These are phyloP conservation scores for Leishmania tropica DNA, from an alignment of 208 protist genomes.

Conservation along the genomic window DNA sequence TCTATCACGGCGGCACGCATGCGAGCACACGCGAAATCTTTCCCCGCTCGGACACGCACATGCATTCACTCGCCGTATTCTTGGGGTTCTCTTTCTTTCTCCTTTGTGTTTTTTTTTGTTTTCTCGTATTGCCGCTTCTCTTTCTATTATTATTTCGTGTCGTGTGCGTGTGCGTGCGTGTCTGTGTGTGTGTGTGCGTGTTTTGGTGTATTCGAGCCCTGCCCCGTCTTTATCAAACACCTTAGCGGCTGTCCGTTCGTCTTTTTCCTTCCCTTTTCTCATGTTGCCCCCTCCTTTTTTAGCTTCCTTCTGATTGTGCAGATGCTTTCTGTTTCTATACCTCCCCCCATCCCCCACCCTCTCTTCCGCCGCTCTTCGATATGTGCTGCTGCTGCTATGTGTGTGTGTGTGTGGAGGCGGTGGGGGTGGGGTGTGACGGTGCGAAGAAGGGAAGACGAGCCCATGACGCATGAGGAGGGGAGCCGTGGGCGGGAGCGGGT, in stretches of 20 bases:
- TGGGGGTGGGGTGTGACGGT: neutral
- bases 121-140: neutral
- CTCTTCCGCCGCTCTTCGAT: neutral
- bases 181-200: neutral
- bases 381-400: neutral
- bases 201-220: neutral
- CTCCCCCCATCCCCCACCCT: neutral
- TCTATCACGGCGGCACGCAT: neutral
- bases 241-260: neutral
- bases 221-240: neutral
- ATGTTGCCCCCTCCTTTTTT: too few species aligned
- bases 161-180: neutral
- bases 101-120: neutral
- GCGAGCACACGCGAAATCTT: neutral
- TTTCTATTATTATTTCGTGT: neutral
- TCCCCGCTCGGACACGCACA: neutral
- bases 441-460: neutral
- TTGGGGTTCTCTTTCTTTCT: neutral
- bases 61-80: neutral
- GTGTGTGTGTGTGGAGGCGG: neutral
- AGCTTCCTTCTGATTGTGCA: conserved; percentile 1
- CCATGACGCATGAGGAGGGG: neutral
- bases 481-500: neutral
- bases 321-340: neutral
- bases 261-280: neutral